These are phyloP conservation scores for Aspergillus egyptiacus DNA, from an alignment of 495 filamentous ascomycete species.

Conservation along the genomic window DNA sequence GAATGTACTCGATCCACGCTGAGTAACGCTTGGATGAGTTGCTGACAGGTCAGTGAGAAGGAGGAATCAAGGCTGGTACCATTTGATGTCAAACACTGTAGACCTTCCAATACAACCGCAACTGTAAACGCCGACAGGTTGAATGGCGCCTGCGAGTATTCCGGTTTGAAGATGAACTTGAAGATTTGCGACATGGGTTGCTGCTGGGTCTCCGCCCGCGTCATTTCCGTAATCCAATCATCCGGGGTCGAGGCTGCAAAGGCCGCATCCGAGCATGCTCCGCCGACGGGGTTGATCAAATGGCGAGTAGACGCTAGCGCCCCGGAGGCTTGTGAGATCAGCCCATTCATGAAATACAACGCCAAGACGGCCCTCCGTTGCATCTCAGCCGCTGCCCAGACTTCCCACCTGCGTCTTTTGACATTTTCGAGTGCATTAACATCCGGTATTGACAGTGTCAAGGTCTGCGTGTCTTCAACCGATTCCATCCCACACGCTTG, in stretches of 20 bases:
- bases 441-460: constrained; percentile 1
- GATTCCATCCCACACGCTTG: constrained; percentile 17
- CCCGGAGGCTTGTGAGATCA: constrained; percentile 19
- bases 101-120: no score
- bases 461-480: constrained; percentile 2
- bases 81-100: no score
- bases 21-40: constrained; percentile 16
- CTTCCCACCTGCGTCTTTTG: constrained; percentile 8
- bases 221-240: constrained; percentile 15
- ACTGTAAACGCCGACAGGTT: constrained; percentile 9
- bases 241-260: constrained; percentile 16
- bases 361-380: constrained; percentile 14
- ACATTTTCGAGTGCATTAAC: neutral
- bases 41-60: constrained; percentile 6
- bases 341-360: constrained; percentile 18
- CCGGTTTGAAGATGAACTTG: constrained; percentile 1
- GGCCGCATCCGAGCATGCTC: constrained; percentile 14
- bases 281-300: constrained; percentile 14
- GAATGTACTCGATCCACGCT: constrained; percentile 9
- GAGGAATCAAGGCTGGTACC: constrained; percentile 10
- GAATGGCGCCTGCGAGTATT: constrained; percentile 2
- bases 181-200: neutral
- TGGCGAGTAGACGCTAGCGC: constrained; percentile 17
- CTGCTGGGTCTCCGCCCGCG: neutral
- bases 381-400: constrained; percentile 13